A percentile compares a stretch with the other conserved stretches of the same genome.
These are phyloP conservation scores for Diutina rugosa DNA, from an alignment of 1,139 yeast genomes.

Conservation along the genomic window DNA sequence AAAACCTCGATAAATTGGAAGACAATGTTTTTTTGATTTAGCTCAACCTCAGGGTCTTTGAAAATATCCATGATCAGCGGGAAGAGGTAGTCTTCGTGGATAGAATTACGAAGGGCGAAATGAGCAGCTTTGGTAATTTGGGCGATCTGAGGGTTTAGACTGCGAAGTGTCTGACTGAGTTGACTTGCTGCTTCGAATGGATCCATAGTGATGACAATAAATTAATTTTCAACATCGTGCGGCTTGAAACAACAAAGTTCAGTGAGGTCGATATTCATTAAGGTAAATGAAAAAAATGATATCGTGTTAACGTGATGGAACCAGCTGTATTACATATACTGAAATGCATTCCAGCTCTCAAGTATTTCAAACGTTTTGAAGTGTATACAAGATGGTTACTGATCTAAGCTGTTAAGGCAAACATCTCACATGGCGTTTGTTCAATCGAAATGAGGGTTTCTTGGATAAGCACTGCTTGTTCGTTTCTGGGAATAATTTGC, in stretches of 20 bases:
- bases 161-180: slow-evolving; percentile 47
- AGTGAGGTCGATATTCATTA: too few species aligned
- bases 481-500: too few species aligned
- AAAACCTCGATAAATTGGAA: slow-evolving; percentile 59
- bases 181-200: slow-evolving; percentile 68
- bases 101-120: slow-evolving; percentile 46
- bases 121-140: slow-evolving; percentile 42
- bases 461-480: too few species aligned
- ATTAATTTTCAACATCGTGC: neutral
- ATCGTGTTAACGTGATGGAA: too few species aligned
- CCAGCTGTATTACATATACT: too few species aligned
- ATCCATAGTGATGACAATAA: slow-evolving; percentile 35
- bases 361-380: too few species aligned
- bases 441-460: too few species aligned
- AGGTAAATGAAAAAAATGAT: too few species aligned
- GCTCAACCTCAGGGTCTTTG: slow-evolving; percentile 30
- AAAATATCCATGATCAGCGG: slow-evolving; percentile 60
- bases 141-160: slow-evolving; percentile 50
- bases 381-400: too few species aligned
- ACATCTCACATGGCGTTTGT: too few species aligned
- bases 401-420: too few species aligned
- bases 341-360: too few species aligned
- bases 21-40: slow-evolving; percentile 53
- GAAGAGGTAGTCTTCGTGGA: slow-evolving; percentile 59
- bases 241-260: neutral